These are phyloP conservation scores for Sclerotinia glacialis DNA, from an alignment of 2,329 filamentous ascomycete genomes.

Conservation along the genomic window DNA sequence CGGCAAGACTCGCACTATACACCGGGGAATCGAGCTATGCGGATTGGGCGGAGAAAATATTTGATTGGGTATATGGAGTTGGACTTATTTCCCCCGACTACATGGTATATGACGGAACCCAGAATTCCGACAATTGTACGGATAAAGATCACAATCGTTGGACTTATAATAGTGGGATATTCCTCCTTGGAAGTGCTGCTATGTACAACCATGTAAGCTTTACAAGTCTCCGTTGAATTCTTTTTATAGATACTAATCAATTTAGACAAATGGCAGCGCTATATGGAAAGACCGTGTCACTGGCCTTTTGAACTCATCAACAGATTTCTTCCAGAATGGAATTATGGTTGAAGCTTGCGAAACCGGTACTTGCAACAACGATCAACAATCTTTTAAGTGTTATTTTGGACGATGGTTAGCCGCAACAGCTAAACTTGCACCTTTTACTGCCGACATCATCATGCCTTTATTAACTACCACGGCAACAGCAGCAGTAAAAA, in stretches of 20 bases:
- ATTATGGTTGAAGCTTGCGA: conserved; percentile 62
- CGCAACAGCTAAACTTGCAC: conserved; percentile 55
- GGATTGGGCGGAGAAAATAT: conserved; percentile 69
- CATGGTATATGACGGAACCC: conserved; percentile 57
- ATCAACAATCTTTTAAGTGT: conserved; percentile 63
- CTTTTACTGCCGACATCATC: conserved; percentile 51
- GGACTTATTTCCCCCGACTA: conserved; percentile 57
- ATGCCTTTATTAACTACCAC: conserved; percentile 52
- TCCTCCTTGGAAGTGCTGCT: conserved; percentile 55
- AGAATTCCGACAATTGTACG: conserved; percentile 53
- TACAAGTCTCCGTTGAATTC: not conserved
- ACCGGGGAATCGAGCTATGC: conserved; percentile 74
- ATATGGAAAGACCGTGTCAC: conserved; percentile 40
- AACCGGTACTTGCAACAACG: conserved; percentile 54
- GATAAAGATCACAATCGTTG: conserved; percentile 59
- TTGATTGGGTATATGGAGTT: conserved; percentile 61
- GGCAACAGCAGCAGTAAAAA: conserved; percentile 58
- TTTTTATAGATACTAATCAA: conserved; percentile 17
- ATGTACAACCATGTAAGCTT: conserved; percentile 47
- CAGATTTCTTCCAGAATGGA: conserved; percentile 38
- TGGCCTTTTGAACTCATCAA: conserved; percentile 39
- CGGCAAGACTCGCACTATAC: conserved; percentile 67
- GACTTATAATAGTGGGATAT: conserved; percentile 64
- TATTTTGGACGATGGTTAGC: conserved; percentile 61
- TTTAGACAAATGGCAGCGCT: conserved; percentile 42